Evolutionary conservation across 2,329 filamentous ascomycete species (phyloP), one percentile per base, ranked within the genome.

Genomic region (Zelopaecilomyces penicillatus): DNA sequence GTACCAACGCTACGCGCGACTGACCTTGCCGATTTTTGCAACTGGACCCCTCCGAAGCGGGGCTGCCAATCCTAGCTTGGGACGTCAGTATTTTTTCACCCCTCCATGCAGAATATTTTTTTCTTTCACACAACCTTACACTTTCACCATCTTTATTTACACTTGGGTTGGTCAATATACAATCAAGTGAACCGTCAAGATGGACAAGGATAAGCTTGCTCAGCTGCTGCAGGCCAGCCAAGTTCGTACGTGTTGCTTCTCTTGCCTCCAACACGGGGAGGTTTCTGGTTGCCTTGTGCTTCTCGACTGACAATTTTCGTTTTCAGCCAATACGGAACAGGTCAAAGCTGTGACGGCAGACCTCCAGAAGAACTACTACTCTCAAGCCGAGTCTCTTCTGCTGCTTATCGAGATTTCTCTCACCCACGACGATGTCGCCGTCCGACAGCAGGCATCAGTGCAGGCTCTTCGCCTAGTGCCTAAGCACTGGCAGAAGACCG

Each of bases 301-400:
- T 43, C 38, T 43, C 42, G 29, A 46, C 42, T 39, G 36, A 26
- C 41, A 31, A 30, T 36, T 34, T 28, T 56, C 50, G 46, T 53
- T 43, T 57, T 33, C 60, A 95, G 89, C 93, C 62, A 84, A 95
- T 69, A 95, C 89, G 54, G 82, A 87, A 56, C 82, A 83, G 68
- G 83, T 95, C 66, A 94, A 96, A 78, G 81, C 85, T 54, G 88
- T 90, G 51, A 98, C 91, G 12, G 81, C 85, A 47, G 82, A 89
- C 58, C 80, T 97, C 49, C 90, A 95, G 68, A 93, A 94, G 68
- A 87, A 86, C 68, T 97, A 87, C 75, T 97, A 95, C 73, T 83
- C 81, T 58, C 80, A 88, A 55, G 85, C 91, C 34, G 80, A 89
- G 58, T 87, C 88, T 11, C 80, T 97, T 46, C 76, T 91, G 45